Evolutionary conservation across 106 monocot species (phyloP).

Genomic region (Acorus calamus): DNA sequence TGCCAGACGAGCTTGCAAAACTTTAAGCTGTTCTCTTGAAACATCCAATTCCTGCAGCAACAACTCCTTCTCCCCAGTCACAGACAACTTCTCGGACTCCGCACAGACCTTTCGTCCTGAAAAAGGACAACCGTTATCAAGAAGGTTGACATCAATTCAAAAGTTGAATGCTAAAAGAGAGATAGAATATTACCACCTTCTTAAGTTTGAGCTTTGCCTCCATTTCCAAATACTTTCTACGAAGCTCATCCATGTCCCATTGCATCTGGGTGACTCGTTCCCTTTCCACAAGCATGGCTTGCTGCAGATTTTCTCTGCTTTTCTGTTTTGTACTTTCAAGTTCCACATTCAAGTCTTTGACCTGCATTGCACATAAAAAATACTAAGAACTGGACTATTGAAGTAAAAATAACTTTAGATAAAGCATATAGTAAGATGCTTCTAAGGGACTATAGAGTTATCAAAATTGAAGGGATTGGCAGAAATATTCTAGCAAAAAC

Average conservation of each 20-base stretch:
- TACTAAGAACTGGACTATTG: too few relatives aligned
- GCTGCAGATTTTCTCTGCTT: slow-evolving; percentile 70
- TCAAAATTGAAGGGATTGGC: too few relatives aligned
- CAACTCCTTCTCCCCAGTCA: slow-evolving; percentile 42
- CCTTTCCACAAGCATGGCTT: slow-evolving; percentile 81
- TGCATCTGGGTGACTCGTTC: slow-evolving; percentile 89
- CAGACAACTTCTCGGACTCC: slow-evolving; percentile 40
- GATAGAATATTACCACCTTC: slow-evolving; percentile 22
- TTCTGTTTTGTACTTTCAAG: slow-evolving; percentile 73
- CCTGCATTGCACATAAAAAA: slow-evolving; percentile 24
- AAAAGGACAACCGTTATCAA: slow-evolving; percentile 3
- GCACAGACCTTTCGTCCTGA: slow-evolving; percentile 56
- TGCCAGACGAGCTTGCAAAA: slow-evolving; percentile 42
- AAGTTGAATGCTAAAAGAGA: slow-evolving; percentile 2
- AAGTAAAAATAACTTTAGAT: too few relatives aligned
- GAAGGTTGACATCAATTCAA: background rate
- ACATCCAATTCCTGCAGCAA: slow-evolving; percentile 45
- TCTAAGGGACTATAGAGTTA: too few relatives aligned
- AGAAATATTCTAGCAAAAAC: too few relatives aligned
- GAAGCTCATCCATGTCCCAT: slow-evolving; percentile 92
- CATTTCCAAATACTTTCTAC: slow-evolving; percentile 55
- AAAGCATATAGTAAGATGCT: background rate
- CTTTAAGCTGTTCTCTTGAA: slow-evolving; percentile 41
- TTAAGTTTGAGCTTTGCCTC: slow-evolving; percentile 61
- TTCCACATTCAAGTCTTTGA: slow-evolving; percentile 88